These are phyloP conservation scores for Penicillium italicum DNA, from an alignment of 2,329 filamentous ascomycete species.

Conservation along the genomic window DNA sequence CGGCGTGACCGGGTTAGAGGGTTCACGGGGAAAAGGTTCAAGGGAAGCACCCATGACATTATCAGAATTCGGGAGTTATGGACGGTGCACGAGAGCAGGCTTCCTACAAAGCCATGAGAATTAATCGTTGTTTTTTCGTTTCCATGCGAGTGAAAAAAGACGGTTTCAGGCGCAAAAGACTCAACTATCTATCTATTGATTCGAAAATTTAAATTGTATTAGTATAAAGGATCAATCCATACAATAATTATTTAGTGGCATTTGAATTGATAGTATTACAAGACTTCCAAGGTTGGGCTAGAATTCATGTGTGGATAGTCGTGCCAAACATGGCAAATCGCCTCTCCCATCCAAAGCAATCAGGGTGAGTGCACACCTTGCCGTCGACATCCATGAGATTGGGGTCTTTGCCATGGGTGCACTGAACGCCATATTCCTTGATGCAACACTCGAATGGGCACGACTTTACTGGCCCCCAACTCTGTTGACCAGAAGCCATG, in stretches of 20 bases:
- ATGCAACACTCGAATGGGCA: slow-evolving; percentile 68
- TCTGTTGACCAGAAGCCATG: slow-evolving; percentile 17
- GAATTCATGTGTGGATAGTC: slow-evolving; percentile 45
- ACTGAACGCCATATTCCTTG: slow-evolving; percentile 63
- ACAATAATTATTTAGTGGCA: background rate
- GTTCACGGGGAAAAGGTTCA: background rate
- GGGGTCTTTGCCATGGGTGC: slow-evolving; percentile 35
- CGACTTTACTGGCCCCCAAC: slow-evolving; percentile 38
- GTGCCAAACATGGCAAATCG: slow-evolving; percentile 64
- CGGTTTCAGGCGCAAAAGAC: slow-evolving; percentile 1
- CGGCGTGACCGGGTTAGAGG: slow-evolving; percentile 6
- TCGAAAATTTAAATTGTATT: slow-evolving; percentile 5
- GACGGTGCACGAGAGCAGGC: slow-evolving; percentile 1
- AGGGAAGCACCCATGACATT: slow-evolving; percentile 1
- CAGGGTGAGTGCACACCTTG: slow-evolving; percentile 38
- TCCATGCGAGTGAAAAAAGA: slow-evolving; percentile 1
- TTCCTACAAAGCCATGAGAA: background rate
- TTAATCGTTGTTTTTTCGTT: background rate
- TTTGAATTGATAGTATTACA: slow-evolving; percentile 1
- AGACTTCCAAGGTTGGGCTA: background rate
- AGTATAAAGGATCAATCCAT: slow-evolving; percentile 10
- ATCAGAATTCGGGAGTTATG: slow-evolving; percentile 6
- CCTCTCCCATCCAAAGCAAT: slow-evolving; percentile 56
- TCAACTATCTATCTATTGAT: slow-evolving; percentile 3
- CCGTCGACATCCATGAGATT: slow-evolving; percentile 38